These are phyloP conservation scores for Solanum hybrid DNA, from an alignment of 305 asterid genomes.

Conservation along the genomic window DNA sequence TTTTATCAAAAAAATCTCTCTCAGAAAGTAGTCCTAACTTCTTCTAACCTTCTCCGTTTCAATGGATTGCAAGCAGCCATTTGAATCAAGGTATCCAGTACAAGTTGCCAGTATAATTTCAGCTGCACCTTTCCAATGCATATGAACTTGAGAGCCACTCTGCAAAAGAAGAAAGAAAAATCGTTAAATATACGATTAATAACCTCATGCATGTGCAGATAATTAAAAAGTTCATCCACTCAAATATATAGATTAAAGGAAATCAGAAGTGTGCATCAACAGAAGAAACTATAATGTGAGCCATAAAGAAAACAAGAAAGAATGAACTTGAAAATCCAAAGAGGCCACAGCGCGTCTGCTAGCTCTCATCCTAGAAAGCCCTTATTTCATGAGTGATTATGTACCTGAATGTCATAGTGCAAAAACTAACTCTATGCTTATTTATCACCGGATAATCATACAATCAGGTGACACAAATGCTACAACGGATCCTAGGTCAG, in stretches of 20 bases:
- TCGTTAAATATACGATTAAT: background rate
- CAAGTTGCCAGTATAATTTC: conserved; percentile 78
- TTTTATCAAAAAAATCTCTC: background rate
- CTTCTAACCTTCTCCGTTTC: conserved; percentile 46
- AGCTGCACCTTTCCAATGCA: conserved; percentile 99
- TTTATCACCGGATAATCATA: background rate
- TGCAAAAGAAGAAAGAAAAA: conserved; percentile 21
- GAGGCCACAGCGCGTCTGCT: background rate
- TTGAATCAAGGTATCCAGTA: conserved; percentile 41
- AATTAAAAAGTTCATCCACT: background rate
- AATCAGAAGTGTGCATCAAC: background rate
- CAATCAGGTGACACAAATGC: background rate
- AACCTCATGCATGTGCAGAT: background rate
- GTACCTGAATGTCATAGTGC: background rate
- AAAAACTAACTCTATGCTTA: background rate
- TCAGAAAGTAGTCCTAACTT: background rate
- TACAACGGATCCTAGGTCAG: background rate
- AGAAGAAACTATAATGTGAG: background rate
- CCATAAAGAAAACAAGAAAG: background rate
- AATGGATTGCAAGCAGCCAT: conserved; percentile 56
- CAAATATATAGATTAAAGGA: background rate
- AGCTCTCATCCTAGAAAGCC: background rate
- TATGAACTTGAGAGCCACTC: conserved; percentile 67
- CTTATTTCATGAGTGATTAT: background rate
- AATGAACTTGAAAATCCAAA: background rate